Conservation (phyloP, 495 filamentous ascomycete genomes). For the Aspergillus taichungensis region DNA sequence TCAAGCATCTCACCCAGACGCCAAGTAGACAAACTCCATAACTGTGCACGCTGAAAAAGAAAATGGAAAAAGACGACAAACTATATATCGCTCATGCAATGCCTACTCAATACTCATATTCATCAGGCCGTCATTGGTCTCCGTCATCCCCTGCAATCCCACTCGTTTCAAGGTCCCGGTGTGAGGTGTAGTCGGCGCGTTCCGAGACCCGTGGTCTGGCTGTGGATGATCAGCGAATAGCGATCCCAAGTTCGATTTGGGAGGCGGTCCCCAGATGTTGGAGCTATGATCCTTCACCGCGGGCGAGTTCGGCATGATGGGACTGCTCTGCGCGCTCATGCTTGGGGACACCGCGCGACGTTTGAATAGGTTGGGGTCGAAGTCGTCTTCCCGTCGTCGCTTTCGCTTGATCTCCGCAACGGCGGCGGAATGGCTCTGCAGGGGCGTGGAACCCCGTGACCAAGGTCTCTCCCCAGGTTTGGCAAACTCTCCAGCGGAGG, state of each 20-base stretch:
- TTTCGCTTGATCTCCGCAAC: constrained; percentile 69
- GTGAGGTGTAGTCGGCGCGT: constrained; percentile 17
- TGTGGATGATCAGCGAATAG: constrained; percentile 43
- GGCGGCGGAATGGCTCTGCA: constrained; percentile 30
- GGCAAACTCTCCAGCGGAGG: constrained; percentile 18
- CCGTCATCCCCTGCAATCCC: constrained; percentile 90
- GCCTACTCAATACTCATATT: constrained; percentile 84
- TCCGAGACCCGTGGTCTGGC: constrained; percentile 33
- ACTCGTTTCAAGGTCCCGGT: constrained; percentile 53
- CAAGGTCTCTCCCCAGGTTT: constrained; percentile 24
- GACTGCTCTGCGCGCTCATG: constrained; percentile 82
- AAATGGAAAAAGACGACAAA: not conserved
- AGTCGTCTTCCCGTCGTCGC: constrained; percentile 81
- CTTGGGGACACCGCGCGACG: constrained; percentile 88
- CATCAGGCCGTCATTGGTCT: constrained; percentile 93
- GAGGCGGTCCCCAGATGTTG: constrained; percentile 57
- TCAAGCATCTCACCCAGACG: no score
- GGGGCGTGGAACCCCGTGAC: constrained; percentile 45
- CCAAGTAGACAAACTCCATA: no score
- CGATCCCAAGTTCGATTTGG: constrained; percentile 47
- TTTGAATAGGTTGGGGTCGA: constrained; percentile 85
- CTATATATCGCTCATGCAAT: not conserved
- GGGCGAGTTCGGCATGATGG: constrained; percentile 72
- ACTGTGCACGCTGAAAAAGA: not conserved
- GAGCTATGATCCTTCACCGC: constrained; percentile 58